Base-by-base conservation (phyloP, 805 yeast genomes). In the Metschnikowia sp. region DNA sequence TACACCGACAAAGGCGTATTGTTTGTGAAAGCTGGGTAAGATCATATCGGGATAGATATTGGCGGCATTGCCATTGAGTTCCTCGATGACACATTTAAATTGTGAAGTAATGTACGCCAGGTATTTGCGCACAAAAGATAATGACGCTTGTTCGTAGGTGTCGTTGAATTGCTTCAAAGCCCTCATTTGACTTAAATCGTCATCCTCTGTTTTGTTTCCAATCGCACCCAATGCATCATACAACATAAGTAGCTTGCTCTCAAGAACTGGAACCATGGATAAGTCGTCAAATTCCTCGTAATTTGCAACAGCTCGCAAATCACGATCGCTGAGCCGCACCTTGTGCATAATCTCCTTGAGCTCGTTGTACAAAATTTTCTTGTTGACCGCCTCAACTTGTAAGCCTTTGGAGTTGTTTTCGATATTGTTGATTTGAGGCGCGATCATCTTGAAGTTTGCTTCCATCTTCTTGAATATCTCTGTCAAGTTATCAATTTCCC, bases 321-420 rank as follows among this genome's bases (percentile, higher is more conserved):
- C 83, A 1, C 67, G 66, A 13, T 79, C 78, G 52, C 83, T 82
- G 28, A 89, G 72, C 47, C 83, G 79, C 8, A 87, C 86, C n/a
- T 88, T 84, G 41, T 78, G 77, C 51, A 90, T 66, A 39, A 90
- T 74, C n/a, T 76, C 79, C 35, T 79, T 78, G 45, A 90, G 74
- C 50, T 88, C 90, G 40, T 77, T 79, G 74, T 83, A 84, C 22
- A 90, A 70, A n/a, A 76, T 62, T 57, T 87, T 88, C 63, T 86
- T 87, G 66, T 91, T 91, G 38, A 88, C 82, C 5, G 92, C 81
- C 55, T 83, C 84, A 7, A 91, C 84, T 65, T 91, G 97, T 13
- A 89, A 65, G 41, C 96, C 96, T 56, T 85, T 81, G 2, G 91
- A 83, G 60, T 84, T 86, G 32, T 74, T 72, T 59, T 89, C 96